Evolutionary conservation across 371 early-diverging fungal species (phyloP), one percentile per base, ranked within the genome.

Genomic region (Mortierella sp.): DNA sequence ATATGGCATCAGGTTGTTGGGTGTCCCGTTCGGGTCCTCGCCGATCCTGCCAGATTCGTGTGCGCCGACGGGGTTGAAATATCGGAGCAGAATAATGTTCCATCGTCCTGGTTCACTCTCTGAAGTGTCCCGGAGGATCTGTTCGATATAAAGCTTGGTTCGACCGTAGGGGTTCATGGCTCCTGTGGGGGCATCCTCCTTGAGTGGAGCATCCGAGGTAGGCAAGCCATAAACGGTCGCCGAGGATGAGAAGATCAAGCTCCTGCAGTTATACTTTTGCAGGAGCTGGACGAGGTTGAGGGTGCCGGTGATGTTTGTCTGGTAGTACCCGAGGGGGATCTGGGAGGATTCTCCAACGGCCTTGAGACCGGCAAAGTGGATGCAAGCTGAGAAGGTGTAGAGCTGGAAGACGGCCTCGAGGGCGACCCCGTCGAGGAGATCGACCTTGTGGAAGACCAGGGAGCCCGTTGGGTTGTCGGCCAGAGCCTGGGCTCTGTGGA

Each of bases 31-130:
- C 8, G 96, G 96, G 79, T 95, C 92, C 77, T 98, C 98, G 52
- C 98, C 98, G 73, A 98, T 94, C 70, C 89, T 67, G 43, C 97
- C 97, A 19, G 94, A 92, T 34, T 88, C 85, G 86, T 97, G 97
- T 0, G 98, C 97, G 24, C 96, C 95, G 8, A 94, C 93, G 26
- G 98, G 97, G 85, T 98, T 98, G 76, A 98, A 98, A 87, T 96
- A 98, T 52, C 92, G 86, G 73, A 82, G 86, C 45, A 83, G 29
- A 70, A 83, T 64, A 31, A 78, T 83, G 55, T 83, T 83, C 83
- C 83, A 83, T 24, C 37, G 11, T 16, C 73, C 70, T 29, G 79
- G 79, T 47, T 83, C 83, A n/a, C 79, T 78, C n/a, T 48, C 68
- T 0, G 79, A 73, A 4, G 91, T 80, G 74, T 97, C 97, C 52